A percentile compares a stretch with the other conserved stretches of the same genome.
phyloP scores from a whole-genome alignment of 176 grass and related monocot species.

The Aegilops longissima region DNA sequence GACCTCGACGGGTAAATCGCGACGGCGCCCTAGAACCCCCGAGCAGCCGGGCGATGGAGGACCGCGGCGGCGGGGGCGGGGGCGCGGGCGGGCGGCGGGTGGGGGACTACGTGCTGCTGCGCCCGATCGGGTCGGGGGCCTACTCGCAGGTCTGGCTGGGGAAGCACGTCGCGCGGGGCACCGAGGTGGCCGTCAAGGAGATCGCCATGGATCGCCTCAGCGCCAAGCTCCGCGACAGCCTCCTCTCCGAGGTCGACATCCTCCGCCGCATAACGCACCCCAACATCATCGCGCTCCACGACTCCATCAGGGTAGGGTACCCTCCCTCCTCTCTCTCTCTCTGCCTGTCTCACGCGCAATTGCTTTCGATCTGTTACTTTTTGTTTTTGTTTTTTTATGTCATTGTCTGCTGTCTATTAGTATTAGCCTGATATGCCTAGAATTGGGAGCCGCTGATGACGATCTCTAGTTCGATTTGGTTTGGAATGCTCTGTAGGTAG shows the following conservation, averaged over 20 bases:
- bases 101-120: constrained; percentile 71
- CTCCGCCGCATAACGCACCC: constrained; percentile 71
- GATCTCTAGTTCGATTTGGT: constrained; percentile 15
- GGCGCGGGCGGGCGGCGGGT: constrained; percentile 38
- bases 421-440: neutral
- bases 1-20: neutral
- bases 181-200: constrained; percentile 93
- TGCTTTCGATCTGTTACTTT: constrained; percentile 22
- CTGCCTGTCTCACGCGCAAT: neutral
- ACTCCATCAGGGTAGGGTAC: constrained; percentile 81
- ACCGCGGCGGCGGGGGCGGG: neutral
- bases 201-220: constrained; percentile 74
- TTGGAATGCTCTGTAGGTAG: neutral
- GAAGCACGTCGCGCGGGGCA: constrained; percentile 39
- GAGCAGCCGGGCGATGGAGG: constrained; percentile 26
- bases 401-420: neutral
- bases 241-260: constrained; percentile 92
- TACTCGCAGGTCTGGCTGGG: constrained; percentile 90
- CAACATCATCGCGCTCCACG: constrained; percentile 83
- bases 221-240: constrained; percentile 87
- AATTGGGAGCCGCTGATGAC: neutral
- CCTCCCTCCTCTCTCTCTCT: no score
- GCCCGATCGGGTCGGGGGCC: constrained; percentile 73
- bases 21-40: neutral
- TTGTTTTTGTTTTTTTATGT: neutral